Evolutionary conservation across 805 yeast species (phyloP), one percentile per base, ranked within the genome.

Genomic region (Lipomyces yamanashiensis): DNA sequence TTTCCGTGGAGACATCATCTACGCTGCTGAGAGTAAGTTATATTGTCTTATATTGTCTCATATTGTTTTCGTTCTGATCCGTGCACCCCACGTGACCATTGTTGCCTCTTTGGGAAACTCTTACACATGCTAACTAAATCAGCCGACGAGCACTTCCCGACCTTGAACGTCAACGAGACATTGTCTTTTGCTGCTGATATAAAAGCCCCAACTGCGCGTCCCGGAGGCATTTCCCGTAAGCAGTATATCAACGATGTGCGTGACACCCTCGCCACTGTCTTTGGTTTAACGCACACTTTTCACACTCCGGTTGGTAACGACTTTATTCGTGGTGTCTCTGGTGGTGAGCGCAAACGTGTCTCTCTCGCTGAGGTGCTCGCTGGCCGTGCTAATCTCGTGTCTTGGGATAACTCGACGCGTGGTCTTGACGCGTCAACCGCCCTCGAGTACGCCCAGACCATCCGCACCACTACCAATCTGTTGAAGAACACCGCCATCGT

Each of bases 341-440:
- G 86, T 63, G 86, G 87, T 74, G 86, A 83, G 70, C 73, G 85
- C 62, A 83, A 83, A 73, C 78, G 86, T 70, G 86, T 83, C 19
- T 80, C 84, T n/a, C 80, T 83, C 67, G 84, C 84, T 36, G 86
- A 83, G 70, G 81, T 78, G n/a, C 73, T 82, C 1, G 75, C 82
- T 40, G 73, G 77, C 54, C 80, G 82, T 45, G 80, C 84, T 33
- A 71, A 74, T 45, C 53, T 84, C 51, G 85, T 83, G 70, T 81
- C 84, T 73, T 84, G 87, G 87, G 87, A 86, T 79, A 86, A 86
- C 71, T 82, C 89, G 15, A 86, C 89, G 21, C 82, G 90, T 77
- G 90, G 90, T 72, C 81, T 86, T 68, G 90, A 86, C 76, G 79
- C 89, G 10, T 88, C 89, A 36, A 85, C 88, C 54, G 90, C 90